phyloP scores from a whole-genome alignment of 208 protist species.

The Crithidia bombi region DNA sequence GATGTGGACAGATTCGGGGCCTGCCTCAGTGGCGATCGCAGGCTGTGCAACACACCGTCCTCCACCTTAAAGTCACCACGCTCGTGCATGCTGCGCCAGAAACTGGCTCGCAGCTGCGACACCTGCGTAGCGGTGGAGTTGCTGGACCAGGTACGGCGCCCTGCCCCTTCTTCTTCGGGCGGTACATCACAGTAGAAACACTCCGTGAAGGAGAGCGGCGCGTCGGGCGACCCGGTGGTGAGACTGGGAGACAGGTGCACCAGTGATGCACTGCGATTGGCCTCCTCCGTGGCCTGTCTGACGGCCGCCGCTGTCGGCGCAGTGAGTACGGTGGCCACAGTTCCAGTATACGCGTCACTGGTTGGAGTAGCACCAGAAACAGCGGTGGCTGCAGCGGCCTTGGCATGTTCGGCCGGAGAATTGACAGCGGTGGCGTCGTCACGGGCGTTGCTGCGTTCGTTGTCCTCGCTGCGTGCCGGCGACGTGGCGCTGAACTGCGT shows the following conservation, averaged over 20 bases:
- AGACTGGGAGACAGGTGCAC: constrained; percentile 7
- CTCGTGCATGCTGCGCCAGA: constrained; percentile 28
- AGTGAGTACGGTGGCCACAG: background rate
- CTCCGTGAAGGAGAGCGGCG: constrained; percentile 28
- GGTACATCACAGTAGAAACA: constrained; percentile 15
- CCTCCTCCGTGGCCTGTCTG: background rate
- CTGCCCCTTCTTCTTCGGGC: constrained; percentile 6
- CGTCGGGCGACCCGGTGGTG: constrained; percentile 22
- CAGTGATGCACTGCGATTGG: constrained; percentile 4
- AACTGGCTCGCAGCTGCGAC: constrained; percentile 27
- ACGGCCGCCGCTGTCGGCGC: background rate
- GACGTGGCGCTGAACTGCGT: background rate
- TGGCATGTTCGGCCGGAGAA: background rate
- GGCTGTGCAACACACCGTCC: constrained; percentile 12
- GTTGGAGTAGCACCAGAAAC: background rate
- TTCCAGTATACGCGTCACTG: background rate
- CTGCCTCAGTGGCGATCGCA: background rate
- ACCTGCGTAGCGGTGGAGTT: constrained; percentile 28
- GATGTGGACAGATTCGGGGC: background rate
- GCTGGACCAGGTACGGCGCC: constrained; percentile 16
- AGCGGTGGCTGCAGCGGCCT: background rate
- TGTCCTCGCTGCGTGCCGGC: constrained; percentile 5
- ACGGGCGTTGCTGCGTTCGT: background rate
- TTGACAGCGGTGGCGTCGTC: background rate
- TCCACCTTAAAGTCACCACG: background rate